Evolutionary conservation across 1,139 yeast species (phyloP).

Genomic region (Hemisphaericaspora lyxosophila): DNA sequence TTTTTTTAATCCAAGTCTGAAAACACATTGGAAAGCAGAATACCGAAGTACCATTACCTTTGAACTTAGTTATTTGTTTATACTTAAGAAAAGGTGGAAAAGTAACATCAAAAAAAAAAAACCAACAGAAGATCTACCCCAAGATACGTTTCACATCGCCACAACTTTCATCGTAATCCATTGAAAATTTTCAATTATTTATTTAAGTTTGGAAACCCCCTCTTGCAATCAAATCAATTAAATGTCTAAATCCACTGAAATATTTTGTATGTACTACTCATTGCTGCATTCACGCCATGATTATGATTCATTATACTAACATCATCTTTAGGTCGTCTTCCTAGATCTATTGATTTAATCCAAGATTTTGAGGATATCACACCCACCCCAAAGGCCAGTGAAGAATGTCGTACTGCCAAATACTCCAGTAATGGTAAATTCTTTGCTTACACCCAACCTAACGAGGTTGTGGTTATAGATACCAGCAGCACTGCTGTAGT

Average conservation of each 20-base stretch:
- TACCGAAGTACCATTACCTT: not conserved
- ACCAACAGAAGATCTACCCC: not conserved
- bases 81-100: not conserved
- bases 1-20: not conserved
- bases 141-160: not conserved
- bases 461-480: conserved; percentile 56
- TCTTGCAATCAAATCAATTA: not conserved
- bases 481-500: conserved; percentile 40
- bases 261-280: conserved; percentile 39
- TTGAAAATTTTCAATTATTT: conserved; percentile 2
- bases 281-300: not conserved
- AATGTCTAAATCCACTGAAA: conserved; percentile 42
- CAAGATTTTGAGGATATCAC: conserved; percentile 47
- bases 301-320: conserved; percentile 15
- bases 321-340: conserved; percentile 50
- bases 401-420: conserved; percentile 47
- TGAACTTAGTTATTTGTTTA: not conserved
- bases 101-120: not conserved
- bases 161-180: not conserved
- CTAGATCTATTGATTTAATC: conserved; percentile 59
- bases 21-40: not conserved
- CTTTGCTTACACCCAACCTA: conserved; percentile 59
- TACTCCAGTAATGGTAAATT: conserved; percentile 55
- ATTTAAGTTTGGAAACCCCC: conserved; percentile 1
- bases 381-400: conserved; percentile 34